phyloP scores from a whole-genome alignment of 257 asterid species.

The Orobanche coerulescens region DNA sequence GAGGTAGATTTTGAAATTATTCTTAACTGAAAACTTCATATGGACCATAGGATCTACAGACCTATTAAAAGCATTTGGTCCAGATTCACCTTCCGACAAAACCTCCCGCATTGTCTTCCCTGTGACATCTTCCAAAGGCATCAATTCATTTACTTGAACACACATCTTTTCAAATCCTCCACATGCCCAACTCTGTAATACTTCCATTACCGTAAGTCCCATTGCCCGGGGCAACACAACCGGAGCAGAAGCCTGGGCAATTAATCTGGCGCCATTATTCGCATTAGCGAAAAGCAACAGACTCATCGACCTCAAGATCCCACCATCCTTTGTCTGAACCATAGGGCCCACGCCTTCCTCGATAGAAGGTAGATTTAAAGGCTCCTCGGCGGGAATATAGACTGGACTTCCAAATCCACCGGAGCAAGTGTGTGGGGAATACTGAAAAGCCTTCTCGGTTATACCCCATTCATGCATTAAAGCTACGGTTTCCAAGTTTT shows the following conservation, averaged over 20 bases:
- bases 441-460: slow-evolving; percentile 51
- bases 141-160: slow-evolving; percentile 41
- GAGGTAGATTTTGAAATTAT: background rate
- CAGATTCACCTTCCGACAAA: slow-evolving; percentile 33
- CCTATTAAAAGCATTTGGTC: slow-evolving; percentile 38
- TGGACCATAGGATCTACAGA: slow-evolving; percentile 13
- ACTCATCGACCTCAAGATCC: slow-evolving; percentile 57
- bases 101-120: slow-evolving; percentile 63
- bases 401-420: slow-evolving; percentile 96
- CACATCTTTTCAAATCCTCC: slow-evolving; percentile 61
- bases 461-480: slow-evolving; percentile 78
- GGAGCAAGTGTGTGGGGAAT: slow-evolving; percentile 38
- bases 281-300: slow-evolving; percentile 61
- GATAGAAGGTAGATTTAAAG: slow-evolving; percentile 31
- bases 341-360: slow-evolving; percentile 64
- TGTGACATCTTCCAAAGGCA: slow-evolving; percentile 74
- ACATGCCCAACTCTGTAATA: slow-evolving; percentile 56
- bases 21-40: background rate
- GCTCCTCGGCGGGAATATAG: slow-evolving; percentile 50
- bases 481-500: slow-evolving; percentile 70
- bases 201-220: slow-evolving; percentile 54
- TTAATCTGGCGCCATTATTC: slow-evolving; percentile 58
- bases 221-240: slow-evolving; percentile 55
- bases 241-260: slow-evolving; percentile 66
- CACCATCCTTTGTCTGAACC: slow-evolving; percentile 36